Conservation (phyloP, 192 early-diverging fungal species). For the Helicostylum pulchrum region DNA sequence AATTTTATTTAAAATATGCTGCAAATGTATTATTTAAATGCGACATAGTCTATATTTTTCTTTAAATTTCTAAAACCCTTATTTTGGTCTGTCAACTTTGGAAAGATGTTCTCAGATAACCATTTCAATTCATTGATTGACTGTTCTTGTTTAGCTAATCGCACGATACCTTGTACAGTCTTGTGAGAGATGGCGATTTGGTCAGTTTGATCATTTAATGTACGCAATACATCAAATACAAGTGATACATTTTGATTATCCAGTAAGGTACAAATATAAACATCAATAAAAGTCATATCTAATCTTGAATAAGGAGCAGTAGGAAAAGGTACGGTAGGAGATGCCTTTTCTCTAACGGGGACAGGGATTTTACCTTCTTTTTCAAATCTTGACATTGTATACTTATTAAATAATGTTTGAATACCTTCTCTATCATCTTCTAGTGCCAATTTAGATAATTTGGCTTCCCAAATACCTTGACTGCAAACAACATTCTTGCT, state of each 20-base stretch:
- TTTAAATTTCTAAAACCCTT: constrained; percentile 1
- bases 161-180: constrained; percentile 10
- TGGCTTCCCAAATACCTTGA: constrained; percentile 16
- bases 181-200: constrained; percentile 15
- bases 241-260: constrained; percentile 31
- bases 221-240: constrained; percentile 27
- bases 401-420: constrained; percentile 31
- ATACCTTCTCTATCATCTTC: constrained; percentile 6
- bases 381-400: constrained; percentile 37
- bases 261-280: constrained; percentile 28
- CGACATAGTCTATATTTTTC: not conserved
- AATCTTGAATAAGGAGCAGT: constrained; percentile 26
- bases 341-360: constrained; percentile 17
- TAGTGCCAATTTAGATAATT: constrained; percentile 10
- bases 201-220: constrained; percentile 20
- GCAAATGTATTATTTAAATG: not conserved
- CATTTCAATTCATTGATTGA: constrained; percentile 24
- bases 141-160: constrained; percentile 27
- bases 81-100: constrained; percentile 10
- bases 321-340: constrained; percentile 34
- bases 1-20: too few species aligned
- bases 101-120: constrained; percentile 24
- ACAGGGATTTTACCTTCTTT: constrained; percentile 26
- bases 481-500: constrained; percentile 16
- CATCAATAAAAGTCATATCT: constrained; percentile 34